Evolutionary conservation across 371 early-diverging fungal species (phyloP).

Genomic region (Apophysomyces elegans): DNA sequence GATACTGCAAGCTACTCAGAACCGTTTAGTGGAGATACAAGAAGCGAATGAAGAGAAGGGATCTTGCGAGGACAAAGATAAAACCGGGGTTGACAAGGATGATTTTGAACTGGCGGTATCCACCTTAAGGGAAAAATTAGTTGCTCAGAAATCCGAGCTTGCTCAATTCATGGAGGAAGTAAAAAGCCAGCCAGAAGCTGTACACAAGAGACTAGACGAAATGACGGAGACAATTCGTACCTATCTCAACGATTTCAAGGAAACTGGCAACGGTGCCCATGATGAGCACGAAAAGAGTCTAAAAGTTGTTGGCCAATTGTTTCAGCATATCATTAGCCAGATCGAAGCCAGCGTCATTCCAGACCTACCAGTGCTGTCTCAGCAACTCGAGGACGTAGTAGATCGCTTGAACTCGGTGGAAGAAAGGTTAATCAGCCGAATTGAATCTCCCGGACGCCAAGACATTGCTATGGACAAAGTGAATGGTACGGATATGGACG

Average conservation of each 20-base stretch:
- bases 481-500: slow-evolving; percentile 29
- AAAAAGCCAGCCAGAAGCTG: neutral
- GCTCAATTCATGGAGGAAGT: slow-evolving; percentile 6
- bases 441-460: neutral
- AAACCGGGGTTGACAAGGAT: slow-evolving; percentile 17
- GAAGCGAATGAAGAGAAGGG: slow-evolving; percentile 20
- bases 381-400: slow-evolving; percentile 41
- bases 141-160: neutral
- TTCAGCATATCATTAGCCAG: slow-evolving; percentile 41
- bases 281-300: slow-evolving; percentile 45
- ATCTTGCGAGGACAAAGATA: slow-evolving; percentile 5
- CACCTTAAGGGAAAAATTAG: neutral
- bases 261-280: slow-evolving; percentile 25
- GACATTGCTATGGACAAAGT: neutral
- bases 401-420: slow-evolving; percentile 25
- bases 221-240: neutral
- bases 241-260: slow-evolving; percentile 23
- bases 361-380: slow-evolving; percentile 34
- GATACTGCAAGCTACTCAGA: slow-evolving; percentile 39
- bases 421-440: neutral
- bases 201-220: neutral
- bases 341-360: slow-evolving; percentile 43
- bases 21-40: slow-evolving; percentile 21
- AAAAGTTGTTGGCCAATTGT: slow-evolving; percentile 39
- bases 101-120: slow-evolving; percentile 5